Evolutionary conservation across 2,329 filamentous ascomycete species (phyloP).

Genomic region (Cladosporium halotolerans): DNA sequence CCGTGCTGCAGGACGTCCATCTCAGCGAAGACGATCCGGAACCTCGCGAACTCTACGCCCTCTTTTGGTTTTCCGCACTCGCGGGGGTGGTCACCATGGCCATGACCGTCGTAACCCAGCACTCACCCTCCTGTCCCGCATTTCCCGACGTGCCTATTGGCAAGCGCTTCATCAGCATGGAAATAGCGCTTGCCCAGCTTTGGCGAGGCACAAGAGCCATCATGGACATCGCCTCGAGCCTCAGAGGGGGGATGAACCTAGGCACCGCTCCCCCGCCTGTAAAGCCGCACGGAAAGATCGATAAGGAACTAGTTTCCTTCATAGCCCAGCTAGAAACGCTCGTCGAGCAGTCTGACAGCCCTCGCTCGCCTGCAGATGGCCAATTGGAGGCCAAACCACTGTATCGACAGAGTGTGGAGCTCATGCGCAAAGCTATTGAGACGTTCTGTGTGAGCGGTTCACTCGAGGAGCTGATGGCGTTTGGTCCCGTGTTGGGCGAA

Average conservation of each 20-base stretch:
- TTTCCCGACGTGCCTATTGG: not conserved
- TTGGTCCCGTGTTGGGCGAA: not conserved
- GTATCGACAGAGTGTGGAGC: not conserved
- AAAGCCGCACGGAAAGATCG: not conserved
- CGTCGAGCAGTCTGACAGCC: not conserved
- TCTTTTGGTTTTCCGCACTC: slow-evolving; percentile 6
- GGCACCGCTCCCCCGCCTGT: not conserved
- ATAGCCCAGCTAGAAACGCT: not conserved
- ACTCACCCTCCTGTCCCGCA: not conserved
- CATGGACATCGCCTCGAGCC: not conserved
- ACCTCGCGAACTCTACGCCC: not conserved
- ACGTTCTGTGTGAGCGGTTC: not conserved
- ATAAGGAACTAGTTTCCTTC: not conserved
- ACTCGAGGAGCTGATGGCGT: not conserved
- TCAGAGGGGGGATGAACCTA: not conserved
- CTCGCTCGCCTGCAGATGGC: not conserved
- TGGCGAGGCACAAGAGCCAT: slow-evolving; percentile 4
- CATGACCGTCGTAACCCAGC: not conserved
- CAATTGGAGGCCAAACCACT: not conserved
- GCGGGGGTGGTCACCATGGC: slow-evolving; percentile 1
- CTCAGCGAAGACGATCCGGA: not conserved
- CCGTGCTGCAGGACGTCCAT: not conserved
- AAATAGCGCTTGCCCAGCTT: slow-evolving; percentile 1
- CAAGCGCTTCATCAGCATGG: slow-evolving; percentile 1
- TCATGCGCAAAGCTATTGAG: not conserved